phyloP scores from a whole-genome alignment of 768 basidiomycete species.

The Hypholoma sublateritium region DNA sequence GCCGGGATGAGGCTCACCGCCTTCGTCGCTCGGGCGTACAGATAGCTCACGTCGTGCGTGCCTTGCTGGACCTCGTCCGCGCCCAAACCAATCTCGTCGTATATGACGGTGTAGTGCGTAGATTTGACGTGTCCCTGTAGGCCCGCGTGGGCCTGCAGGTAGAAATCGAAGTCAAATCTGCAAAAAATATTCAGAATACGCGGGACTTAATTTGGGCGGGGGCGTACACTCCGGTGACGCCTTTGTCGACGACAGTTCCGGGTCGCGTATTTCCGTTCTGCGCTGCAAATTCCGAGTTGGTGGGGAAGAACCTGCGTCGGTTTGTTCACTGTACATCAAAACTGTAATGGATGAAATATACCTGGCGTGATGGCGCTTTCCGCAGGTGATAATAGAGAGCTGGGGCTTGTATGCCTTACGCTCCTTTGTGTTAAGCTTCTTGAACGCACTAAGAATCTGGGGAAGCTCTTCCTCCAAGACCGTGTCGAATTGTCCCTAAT shows the following conservation, averaged over 20 bases:
- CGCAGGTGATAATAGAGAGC: conserved; percentile 77
- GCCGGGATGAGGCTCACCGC: conserved; percentile 81
- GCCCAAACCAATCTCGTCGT: conserved; percentile 70
- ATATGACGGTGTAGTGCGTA: conserved; percentile 79
- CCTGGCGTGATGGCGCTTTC: conserved; percentile 71
- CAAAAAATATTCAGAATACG: conserved; percentile 13
- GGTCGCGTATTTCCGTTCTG: conserved; percentile 76
- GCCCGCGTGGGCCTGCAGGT: conserved; percentile 74
- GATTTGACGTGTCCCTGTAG: conserved; percentile 69
- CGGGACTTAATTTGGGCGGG: not conserved
- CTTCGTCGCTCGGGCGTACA: conserved; percentile 82
- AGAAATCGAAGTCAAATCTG: conserved; percentile 66
- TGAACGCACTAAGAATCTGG: conserved; percentile 60
- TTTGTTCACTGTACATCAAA: not conserved
- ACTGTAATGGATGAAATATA: conserved; percentile 27
- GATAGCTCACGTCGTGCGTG: conserved; percentile 65
- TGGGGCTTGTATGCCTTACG: conserved; percentile 55
- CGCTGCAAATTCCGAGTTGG: conserved; percentile 47
- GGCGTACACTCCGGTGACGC: conserved; percentile 66
- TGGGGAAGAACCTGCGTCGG: conserved; percentile 52
- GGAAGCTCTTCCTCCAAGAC: conserved; percentile 63
- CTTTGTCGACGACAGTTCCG: conserved; percentile 80
- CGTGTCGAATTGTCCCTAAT: conserved; percentile 65
- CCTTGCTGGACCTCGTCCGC: conserved; percentile 77
- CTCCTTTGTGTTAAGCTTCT: conserved; percentile 42